These are phyloP conservation scores for Zygosaccharomyces sapae DNA, from an alignment of 1,139 yeast genomes.

Conservation along the genomic window DNA sequence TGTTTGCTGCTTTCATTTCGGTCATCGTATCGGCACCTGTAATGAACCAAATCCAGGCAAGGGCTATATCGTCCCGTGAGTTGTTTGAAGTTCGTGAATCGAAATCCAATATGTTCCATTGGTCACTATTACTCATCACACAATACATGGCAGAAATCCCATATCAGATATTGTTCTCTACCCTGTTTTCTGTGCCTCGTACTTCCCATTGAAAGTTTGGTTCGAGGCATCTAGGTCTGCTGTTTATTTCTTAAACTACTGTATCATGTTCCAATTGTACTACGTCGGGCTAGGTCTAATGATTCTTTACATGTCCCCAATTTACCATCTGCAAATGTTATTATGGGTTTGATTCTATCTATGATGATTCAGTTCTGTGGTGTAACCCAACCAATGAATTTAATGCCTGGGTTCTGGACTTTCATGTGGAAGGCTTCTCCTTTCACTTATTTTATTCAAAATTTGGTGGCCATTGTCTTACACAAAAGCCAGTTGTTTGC, in stretches of 20 bases:
- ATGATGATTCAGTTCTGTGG: conserved; percentile 56
- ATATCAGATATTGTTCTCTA: conserved; percentile 45
- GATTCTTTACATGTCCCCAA: conserved; percentile 51
- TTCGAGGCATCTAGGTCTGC: conserved; percentile 50
- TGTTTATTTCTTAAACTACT: conserved; percentile 44
- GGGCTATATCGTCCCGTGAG: conserved; percentile 50
- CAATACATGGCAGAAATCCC: conserved; percentile 51
- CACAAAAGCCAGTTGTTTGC: conserved; percentile 55
- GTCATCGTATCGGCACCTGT: conserved; percentile 50
- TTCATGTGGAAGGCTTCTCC: conserved; percentile 71
- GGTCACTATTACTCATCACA: conserved; percentile 52
- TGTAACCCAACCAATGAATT: conserved; percentile 49
- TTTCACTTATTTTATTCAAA: conserved; percentile 60
- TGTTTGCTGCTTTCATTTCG: conserved; percentile 50
- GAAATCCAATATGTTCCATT: conserved; percentile 58
- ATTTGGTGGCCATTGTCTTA: conserved; percentile 47
- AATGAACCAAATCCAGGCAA: conserved; percentile 55
- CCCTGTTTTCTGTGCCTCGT: conserved; percentile 49
- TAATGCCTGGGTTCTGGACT: conserved; percentile 58
- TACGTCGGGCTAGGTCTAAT: conserved; percentile 50
- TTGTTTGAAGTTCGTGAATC: conserved; percentile 57
- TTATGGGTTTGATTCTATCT: conserved; percentile 48
- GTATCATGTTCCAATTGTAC: conserved; percentile 47
- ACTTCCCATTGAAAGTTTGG: conserved; percentile 51
- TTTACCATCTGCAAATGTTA: conserved; percentile 54